These are phyloP conservation scores for Trametes hirsuta DNA, from an alignment of 1,284 basidiomycete genomes.

Conservation along the genomic window DNA sequence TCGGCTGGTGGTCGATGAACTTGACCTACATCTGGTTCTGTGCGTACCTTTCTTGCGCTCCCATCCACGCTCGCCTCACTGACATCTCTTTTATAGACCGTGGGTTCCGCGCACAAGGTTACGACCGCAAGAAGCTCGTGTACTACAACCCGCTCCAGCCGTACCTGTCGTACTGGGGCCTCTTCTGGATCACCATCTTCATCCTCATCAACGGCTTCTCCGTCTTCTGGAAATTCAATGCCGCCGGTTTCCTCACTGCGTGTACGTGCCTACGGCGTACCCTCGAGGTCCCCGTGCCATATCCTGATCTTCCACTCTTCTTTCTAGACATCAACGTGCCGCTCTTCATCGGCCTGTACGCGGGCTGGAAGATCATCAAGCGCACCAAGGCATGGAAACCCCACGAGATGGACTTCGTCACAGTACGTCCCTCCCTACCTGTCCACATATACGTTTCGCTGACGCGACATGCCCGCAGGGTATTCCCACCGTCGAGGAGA, in stretches of 20 bases:
- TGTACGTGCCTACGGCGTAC: constrained; percentile 40
- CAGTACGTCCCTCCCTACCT: constrained; percentile 33
- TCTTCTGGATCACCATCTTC: constrained; percentile 44
- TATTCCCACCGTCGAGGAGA: constrained; percentile 57
- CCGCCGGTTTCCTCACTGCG: constrained; percentile 60
- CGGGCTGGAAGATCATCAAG: constrained; percentile 58
- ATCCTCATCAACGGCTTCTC: constrained; percentile 43
- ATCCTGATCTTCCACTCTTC: background rate
- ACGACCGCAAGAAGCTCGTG: constrained; percentile 55
- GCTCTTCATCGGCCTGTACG: constrained; percentile 51
- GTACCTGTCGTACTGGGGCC: constrained; percentile 42
- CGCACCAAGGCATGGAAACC: constrained; percentile 54
- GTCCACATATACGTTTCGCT: background rate
- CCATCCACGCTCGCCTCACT: background rate
- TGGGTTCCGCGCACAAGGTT: constrained; percentile 60
- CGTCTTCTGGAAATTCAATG: constrained; percentile 54
- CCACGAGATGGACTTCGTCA: constrained; percentile 63
- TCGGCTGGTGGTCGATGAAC: constrained; percentile 74
- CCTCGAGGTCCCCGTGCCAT: no score
- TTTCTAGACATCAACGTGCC: constrained; percentile 47
- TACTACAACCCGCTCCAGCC: constrained; percentile 55
- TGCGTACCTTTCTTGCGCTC: constrained; percentile 30
- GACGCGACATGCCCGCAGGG: constrained; percentile 35
- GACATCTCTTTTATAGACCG: constrained; percentile 47
- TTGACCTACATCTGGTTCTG: constrained; percentile 77